These are phyloP conservation scores for Darksidea phi DNA, from an alignment of 495 filamentous ascomycete species.

Conservation along the genomic window DNA sequence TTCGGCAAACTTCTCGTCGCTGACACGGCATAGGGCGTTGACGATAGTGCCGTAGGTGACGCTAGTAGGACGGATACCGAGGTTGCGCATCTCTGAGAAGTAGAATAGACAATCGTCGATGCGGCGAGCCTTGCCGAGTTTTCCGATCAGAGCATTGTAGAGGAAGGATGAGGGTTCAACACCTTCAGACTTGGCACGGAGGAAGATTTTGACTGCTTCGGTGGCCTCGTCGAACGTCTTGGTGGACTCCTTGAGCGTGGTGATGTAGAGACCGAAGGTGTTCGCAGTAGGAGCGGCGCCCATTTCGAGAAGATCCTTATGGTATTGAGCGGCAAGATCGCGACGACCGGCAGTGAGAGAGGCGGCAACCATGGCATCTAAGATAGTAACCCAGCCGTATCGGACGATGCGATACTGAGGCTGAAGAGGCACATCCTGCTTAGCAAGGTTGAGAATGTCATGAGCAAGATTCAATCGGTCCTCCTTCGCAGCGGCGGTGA, in stretches of 20 bases:
- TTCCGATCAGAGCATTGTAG: slow-evolving; percentile 97
- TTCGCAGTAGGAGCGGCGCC: slow-evolving; percentile 91
- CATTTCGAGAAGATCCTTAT: slow-evolving; percentile 84
- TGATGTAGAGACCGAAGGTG: slow-evolving; percentile 97
- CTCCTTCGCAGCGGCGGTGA: slow-evolving; percentile 82
- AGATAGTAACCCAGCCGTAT: slow-evolving; percentile 90
- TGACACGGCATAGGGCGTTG: slow-evolving; percentile 94
- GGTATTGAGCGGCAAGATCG: slow-evolving; percentile 74
- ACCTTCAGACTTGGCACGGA: slow-evolving; percentile 86
- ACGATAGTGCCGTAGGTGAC: slow-evolving; percentile 98
- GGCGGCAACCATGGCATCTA: slow-evolving; percentile 94
- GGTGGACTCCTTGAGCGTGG: slow-evolving; percentile 90
- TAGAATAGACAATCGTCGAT: slow-evolving; percentile 98
- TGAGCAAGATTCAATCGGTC: slow-evolving; percentile 74
- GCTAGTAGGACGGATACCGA: slow-evolving; percentile 90
- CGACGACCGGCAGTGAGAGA: slow-evolving; percentile 83
- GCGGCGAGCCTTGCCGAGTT: slow-evolving; percentile 93
- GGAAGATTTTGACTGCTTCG: slow-evolving; percentile 95
- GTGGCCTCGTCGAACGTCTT: slow-evolving; percentile 97
- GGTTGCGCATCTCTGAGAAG: slow-evolving; percentile 92
- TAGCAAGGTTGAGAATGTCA: slow-evolving; percentile 84
- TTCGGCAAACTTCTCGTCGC: slow-evolving; percentile 95
- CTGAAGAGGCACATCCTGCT: slow-evolving; percentile 78
- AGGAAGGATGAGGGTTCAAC: slow-evolving; percentile 95
- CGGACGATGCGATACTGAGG: slow-evolving; percentile 78